These are phyloP conservation scores for Epichloe gansuensis DNA, from an alignment of 2,329 filamentous ascomycete genomes.

Conservation along the genomic window DNA sequence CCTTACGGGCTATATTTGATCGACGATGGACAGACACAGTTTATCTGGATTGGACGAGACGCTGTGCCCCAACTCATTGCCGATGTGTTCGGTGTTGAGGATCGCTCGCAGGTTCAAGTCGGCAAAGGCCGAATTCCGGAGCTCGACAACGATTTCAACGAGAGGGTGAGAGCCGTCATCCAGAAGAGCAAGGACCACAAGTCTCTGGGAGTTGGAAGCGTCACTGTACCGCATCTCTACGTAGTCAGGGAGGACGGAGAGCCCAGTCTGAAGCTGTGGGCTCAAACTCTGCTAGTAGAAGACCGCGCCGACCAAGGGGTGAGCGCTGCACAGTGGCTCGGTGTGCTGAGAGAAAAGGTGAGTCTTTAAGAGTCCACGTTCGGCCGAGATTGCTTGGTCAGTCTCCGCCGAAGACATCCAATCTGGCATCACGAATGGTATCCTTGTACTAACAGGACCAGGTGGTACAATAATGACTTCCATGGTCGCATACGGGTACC, in stretches of 20 bases:
- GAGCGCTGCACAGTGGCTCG: constrained; percentile 89
- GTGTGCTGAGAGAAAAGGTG: constrained; percentile 88
- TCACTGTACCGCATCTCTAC: constrained; percentile 85
- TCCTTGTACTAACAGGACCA: background rate
- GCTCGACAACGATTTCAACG: constrained; percentile 91
- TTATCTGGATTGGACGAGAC: constrained; percentile 90
- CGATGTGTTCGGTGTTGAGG: constrained; percentile 82
- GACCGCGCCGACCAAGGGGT: constrained; percentile 89
- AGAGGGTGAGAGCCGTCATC: constrained; percentile 77
- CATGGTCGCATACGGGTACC: background rate
- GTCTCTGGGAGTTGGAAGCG: constrained; percentile 79
- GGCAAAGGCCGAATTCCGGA: constrained; percentile 82
- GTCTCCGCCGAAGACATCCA: background rate
- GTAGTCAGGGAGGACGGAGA: constrained; percentile 92
- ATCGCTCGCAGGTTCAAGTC: constrained; percentile 73
- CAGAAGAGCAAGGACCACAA: constrained; percentile 86
- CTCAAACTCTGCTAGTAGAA: constrained; percentile 88
- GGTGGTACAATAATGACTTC: constrained; percentile 2
- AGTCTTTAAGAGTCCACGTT: constrained; percentile 1
- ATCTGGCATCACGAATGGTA: background rate
- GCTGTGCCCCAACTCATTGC: constrained; percentile 76
- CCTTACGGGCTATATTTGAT: constrained; percentile 91
- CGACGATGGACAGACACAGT: constrained; percentile 94
- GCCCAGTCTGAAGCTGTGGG: constrained; percentile 89
- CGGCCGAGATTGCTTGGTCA: background rate